Base-by-base conservation (phyloP, 495 filamentous ascomycete species). In the Tuber indicum region DNA sequence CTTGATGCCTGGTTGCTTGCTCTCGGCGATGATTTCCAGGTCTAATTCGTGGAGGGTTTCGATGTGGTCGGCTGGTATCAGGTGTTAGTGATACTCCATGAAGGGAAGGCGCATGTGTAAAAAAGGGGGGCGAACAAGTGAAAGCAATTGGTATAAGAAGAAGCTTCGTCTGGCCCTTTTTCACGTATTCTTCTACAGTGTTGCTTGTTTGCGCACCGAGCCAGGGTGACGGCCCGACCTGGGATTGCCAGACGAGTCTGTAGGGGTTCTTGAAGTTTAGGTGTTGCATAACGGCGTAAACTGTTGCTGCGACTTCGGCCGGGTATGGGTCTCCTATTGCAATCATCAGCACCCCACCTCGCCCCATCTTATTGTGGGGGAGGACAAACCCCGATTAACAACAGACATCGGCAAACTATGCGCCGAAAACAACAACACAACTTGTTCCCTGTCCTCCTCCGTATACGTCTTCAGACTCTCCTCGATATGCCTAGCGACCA, bases 331-430 rank as follows among this genome's bases (percentile, higher is more conserved):
- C 96, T 71, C 96, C 92, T 93, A 79, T 26, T 75, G 32, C 58
- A 36, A 7, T 32, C 6, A 66, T 66, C 12, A 66, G 26, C 19
- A 93, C 91, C 93, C 88, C 94, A 87, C 82, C 97, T 70, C 66
- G 7, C 23, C 17, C 19, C n/a, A 9, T 17, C 14, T 43, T 41
- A 36, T 26, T 10, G 26, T 16, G 26, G 16, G 58, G 58, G 58
- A 32, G 58, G 16, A 32, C 0, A 66, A 66, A 45, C 75, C 82
- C 72, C 82, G 75, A 66, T 83, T 83, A 26, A 83, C 94, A 5
- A 99, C 96, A 73, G 90, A 90, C 96, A 99, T 99, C 4, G 96
- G 96, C 79, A 99, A 84, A 79, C 93, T 96, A 85, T 99, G 96
- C 19, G 96, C 96, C 16, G 94, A 97, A 84, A 98, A 98, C 36